These are phyloP conservation scores for Haematococcus sp. DNA, from an alignment of 139 green algal genomes.

Conservation along the genomic window DNA sequence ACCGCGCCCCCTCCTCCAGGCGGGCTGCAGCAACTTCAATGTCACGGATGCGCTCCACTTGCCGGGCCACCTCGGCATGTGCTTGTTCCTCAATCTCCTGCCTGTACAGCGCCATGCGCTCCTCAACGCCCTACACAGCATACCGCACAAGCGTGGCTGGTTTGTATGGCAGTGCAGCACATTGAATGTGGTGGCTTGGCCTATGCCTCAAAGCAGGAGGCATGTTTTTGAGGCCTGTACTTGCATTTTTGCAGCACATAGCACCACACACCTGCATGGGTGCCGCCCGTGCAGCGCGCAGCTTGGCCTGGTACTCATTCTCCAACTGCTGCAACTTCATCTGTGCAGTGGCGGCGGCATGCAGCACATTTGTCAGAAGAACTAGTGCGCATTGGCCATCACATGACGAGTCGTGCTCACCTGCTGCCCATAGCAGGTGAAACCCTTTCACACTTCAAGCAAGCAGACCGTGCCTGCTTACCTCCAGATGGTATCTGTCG, in stretches of 20 bases:
- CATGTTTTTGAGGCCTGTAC: too few species aligned
- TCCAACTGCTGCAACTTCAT: constrained; percentile 42
- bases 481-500: constrained; percentile 37
- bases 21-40: constrained; percentile 49
- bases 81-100: constrained; percentile 50
- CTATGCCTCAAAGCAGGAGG: too few species aligned
- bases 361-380: neutral
- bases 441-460: too few species aligned
- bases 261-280: neutral
- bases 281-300: constrained; percentile 9
- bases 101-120: constrained; percentile 47
- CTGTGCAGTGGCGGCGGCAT: neutral
- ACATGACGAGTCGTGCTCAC: too few species aligned
- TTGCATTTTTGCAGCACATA: too few species aligned
- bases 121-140: constrained; percentile 32
- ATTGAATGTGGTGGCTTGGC: too few species aligned
- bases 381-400: too few species aligned
- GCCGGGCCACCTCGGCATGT: constrained; percentile 31
- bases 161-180: too few species aligned
- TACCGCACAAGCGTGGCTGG: neutral
- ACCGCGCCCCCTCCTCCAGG: constrained; percentile 54
- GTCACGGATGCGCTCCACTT: constrained; percentile 56
- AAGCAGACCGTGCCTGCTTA: too few species aligned
- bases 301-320: constrained; percentile 27
- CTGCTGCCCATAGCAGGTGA: too few species aligned